Evolutionary conservation across 768 basidiomycete genomes (phyloP).

Genomic region (Suillus luteus): DNA sequence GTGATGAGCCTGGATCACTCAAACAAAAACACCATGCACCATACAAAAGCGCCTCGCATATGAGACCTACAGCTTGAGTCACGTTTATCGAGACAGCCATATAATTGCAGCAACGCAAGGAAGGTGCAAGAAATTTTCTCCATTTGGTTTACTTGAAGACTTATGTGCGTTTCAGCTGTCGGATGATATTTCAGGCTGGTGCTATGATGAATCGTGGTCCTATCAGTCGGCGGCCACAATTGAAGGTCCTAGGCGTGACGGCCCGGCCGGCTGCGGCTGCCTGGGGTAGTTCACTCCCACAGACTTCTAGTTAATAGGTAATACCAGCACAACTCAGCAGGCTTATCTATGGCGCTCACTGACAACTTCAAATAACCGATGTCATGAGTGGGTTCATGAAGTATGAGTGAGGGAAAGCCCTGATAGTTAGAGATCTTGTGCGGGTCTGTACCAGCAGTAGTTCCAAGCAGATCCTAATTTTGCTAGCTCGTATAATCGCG

Average conservation of each 20-base stretch:
- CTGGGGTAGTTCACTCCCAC: neutral
- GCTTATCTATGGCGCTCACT: neutral
- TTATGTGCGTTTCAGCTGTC: too few species aligned
- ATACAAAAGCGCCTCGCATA: slow-evolving; percentile 27
- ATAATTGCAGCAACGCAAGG: neutral
- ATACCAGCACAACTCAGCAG: neutral
- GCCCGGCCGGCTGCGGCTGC: neutral
- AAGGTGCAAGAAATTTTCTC: neutral
- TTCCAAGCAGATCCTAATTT: neutral
- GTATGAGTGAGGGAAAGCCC: neutral
- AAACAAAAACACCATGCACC: slow-evolving; percentile 17
- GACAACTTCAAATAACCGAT: neutral
- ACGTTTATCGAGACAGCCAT: slow-evolving; percentile 2
- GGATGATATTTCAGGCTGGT: too few species aligned
- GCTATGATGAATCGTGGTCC: neutral
- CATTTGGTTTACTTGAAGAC: neutral
- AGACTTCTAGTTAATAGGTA: neutral
- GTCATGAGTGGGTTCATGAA: neutral
- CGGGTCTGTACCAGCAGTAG: neutral
- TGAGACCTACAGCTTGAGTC: slow-evolving; percentile 21
- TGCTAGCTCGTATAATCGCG: neutral
- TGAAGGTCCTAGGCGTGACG: neutral
- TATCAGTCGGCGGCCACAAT: neutral
- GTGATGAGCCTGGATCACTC: neutral
- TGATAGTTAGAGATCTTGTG: neutral